These are phyloP conservation scores for Xerocomus nothofagi DNA, from an alignment of 1,284 basidiomycete genomes.

Conservation along the genomic window DNA sequence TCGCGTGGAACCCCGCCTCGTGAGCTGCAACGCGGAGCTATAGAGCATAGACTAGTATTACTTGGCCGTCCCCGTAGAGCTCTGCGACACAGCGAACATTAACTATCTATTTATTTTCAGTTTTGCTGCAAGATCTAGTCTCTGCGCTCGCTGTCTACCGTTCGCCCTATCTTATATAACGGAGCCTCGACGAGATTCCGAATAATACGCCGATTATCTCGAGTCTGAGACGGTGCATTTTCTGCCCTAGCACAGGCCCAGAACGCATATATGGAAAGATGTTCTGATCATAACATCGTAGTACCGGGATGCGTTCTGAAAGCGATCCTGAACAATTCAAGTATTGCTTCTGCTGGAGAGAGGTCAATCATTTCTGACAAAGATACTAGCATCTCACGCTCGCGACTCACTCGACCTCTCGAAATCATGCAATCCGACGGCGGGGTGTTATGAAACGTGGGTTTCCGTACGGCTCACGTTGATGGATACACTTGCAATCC, in stretches of 20 bases:
- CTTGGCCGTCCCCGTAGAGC: too few relatives aligned
- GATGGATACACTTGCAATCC: conserved; percentile 40
- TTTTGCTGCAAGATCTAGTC: too few relatives aligned
- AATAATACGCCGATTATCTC: conserved; percentile 27
- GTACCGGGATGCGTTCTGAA: conserved; percentile 42
- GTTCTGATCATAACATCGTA: conserved; percentile 49
- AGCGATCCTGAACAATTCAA: conserved; percentile 49
- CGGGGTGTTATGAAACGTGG: conserved; percentile 40
- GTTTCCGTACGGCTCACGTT: conserved; percentile 35
- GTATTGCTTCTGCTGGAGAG: conserved; percentile 35
- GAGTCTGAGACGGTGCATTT: conserved; percentile 33
- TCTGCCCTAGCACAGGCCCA: conserved; percentile 50
- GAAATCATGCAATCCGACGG: conserved; percentile 48
- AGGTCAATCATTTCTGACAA: background rate
- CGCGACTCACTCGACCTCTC: conserved; percentile 37
- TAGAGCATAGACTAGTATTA: too few relatives aligned
- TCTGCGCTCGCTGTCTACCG: too few relatives aligned
- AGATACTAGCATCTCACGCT: conserved; percentile 43
- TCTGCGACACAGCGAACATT: too few relatives aligned
- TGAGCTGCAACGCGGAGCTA: too few relatives aligned
- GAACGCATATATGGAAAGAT: conserved; percentile 49
- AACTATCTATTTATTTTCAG: too few relatives aligned
- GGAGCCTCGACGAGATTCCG: conserved; percentile 20
- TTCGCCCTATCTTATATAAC: conserved; percentile 4
- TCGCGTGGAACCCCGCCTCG: too few relatives aligned